These are phyloP conservation scores for Pulveroboletus sp. DNA, from an alignment of 768 basidiomycete genomes.

Conservation along the genomic window DNA sequence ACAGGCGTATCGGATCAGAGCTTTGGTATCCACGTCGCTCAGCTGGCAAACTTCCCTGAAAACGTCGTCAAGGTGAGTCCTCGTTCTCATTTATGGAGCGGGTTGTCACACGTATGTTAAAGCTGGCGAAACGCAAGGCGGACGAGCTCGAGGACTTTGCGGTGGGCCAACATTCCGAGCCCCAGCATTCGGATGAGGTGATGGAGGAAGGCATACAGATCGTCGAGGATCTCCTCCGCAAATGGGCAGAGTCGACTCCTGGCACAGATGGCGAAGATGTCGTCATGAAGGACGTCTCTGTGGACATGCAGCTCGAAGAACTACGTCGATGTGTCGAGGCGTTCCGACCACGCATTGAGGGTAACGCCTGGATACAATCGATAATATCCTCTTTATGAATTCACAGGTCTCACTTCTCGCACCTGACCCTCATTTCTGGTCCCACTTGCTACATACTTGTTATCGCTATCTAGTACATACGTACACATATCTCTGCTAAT, in stretches of 20 bases:
- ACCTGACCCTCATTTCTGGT: constrained; percentile 1
- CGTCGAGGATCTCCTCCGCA: constrained; percentile 70
- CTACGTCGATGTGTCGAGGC: constrained; percentile 60
- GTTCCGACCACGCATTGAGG: constrained; percentile 66
- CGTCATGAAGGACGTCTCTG: constrained; percentile 44
- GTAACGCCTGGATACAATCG: constrained; percentile 72
- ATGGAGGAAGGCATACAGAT: constrained; percentile 76
- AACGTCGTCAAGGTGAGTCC: constrained; percentile 75
- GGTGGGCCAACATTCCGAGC: constrained; percentile 34
- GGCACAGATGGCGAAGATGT: constrained; percentile 41
- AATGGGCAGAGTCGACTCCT: constrained; percentile 50
- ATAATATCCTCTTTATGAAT: constrained; percentile 43
- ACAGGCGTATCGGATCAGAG: constrained; percentile 91
- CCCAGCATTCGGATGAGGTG: constrained; percentile 52
- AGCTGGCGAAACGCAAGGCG: constrained; percentile 90
- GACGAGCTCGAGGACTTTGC: constrained; percentile 88
- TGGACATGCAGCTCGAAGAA: constrained; percentile 36
- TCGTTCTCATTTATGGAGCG: not conserved
- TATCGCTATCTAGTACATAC: not conserved
- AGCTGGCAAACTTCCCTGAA: constrained; percentile 96
- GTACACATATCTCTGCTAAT: not conserved
- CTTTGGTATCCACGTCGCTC: constrained; percentile 97
- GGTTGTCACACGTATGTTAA: not conserved
- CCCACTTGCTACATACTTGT: not conserved
- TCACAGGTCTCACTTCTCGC: not conserved